Evolutionary conservation across 495 filamentous ascomycete genomes (phyloP).

Genomic region (Choiromyces venosus): DNA sequence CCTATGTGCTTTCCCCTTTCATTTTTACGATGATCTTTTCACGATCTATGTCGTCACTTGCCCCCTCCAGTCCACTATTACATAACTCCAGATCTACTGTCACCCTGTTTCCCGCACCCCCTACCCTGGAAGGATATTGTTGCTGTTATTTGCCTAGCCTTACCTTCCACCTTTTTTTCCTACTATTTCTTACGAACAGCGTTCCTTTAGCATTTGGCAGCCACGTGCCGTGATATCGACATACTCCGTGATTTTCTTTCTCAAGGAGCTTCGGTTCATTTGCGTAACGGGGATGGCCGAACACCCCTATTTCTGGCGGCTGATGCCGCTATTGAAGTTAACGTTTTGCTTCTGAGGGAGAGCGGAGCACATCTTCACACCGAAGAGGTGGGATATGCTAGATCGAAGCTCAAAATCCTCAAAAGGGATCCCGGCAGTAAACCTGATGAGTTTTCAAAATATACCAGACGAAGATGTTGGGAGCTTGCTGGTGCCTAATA

Average conservation of each 20-base stretch:
- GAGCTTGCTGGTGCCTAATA: conserved; percentile 33
- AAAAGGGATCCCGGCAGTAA: neutral
- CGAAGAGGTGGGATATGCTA: conserved; percentile 38
- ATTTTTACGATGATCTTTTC: conserved; percentile 13
- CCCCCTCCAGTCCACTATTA: conserved; percentile 14
- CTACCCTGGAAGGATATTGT: conserved; percentile 8
- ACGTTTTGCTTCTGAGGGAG: conserved; percentile 60
- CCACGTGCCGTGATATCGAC: conserved; percentile 53
- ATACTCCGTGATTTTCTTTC: conserved; percentile 68
- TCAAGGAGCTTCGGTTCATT: conserved; percentile 78
- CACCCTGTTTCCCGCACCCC: conserved; percentile 7
- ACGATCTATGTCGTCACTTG: conserved; percentile 30
- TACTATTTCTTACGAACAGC: conserved; percentile 9
- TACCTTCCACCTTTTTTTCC: conserved; percentile 6
- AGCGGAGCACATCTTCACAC: conserved; percentile 66
- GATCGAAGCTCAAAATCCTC: neutral
- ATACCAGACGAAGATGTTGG: conserved; percentile 30
- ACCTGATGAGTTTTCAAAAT: neutral
- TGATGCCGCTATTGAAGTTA: conserved; percentile 55
- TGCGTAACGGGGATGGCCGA: conserved; percentile 71
- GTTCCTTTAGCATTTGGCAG: conserved; percentile 57
- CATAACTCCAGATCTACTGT: conserved; percentile 14
- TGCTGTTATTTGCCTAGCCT: conserved; percentile 9
- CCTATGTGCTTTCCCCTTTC: neutral
- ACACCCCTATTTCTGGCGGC: conserved; percentile 66